Percentiles rank a stretch among this genome's conserved stretches.
These are phyloP conservation scores for Phaffia australis DNA, from an alignment of 768 basidiomycete species.

Conservation along the genomic window DNA sequence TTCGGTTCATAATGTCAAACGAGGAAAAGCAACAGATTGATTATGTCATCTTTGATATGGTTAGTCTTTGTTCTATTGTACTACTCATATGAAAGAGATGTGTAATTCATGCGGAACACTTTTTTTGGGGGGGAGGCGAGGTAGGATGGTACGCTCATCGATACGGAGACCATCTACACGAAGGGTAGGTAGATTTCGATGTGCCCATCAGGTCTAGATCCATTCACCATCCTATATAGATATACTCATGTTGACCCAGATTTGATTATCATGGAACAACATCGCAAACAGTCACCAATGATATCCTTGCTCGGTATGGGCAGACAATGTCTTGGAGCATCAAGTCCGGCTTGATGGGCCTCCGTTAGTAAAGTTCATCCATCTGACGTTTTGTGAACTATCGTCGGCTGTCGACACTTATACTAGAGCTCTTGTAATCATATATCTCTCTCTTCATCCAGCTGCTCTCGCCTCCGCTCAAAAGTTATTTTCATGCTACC, in stretches of 20 bases:
- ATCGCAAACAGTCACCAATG: constrained; percentile 43
- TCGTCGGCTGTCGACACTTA: background rate
- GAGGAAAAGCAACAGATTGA: constrained; percentile 2
- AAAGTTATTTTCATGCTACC: constrained; percentile 64
- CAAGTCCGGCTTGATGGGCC: constrained; percentile 73
- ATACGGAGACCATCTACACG: constrained; percentile 23
- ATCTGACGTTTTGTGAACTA: background rate
- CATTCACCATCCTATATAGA: background rate
- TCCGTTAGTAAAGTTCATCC: constrained; percentile 45
- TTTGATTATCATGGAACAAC: constrained; percentile 14
- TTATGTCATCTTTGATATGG: constrained; percentile 25
- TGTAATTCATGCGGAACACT: background rate
- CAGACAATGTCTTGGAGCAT: constrained; percentile 78
- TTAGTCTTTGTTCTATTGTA: background rate
- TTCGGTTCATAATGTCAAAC: no score
- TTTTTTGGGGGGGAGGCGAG: background rate
- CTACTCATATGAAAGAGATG: background rate
- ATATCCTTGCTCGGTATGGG: constrained; percentile 59
- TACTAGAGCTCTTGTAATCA: background rate
- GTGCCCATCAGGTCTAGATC: background rate
- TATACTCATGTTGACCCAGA: background rate
- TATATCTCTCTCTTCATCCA: background rate
- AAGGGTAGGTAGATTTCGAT: background rate
- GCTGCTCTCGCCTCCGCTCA: constrained; percentile 1
- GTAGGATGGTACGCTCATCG: constrained; percentile 23